Evolutionary conservation across 2,329 filamentous ascomycete species (phyloP).

Genomic region (Balansia obtecta): DNA sequence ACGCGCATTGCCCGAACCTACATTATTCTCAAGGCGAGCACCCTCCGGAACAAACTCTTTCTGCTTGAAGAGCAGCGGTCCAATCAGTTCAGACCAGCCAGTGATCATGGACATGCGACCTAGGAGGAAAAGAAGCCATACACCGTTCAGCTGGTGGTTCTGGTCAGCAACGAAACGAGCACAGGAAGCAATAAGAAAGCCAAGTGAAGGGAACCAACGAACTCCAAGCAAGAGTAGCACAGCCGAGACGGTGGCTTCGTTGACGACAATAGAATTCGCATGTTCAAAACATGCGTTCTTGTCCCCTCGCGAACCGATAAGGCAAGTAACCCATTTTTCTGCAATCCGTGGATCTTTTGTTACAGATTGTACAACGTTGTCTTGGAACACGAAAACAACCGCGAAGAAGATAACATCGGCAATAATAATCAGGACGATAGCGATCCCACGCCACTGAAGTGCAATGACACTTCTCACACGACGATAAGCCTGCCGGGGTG

Average conservation of each 20-base stretch:
- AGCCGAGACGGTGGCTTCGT: conserved; percentile 64
- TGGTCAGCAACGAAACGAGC: conserved; percentile 13
- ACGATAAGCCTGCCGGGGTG: conserved; percentile 76
- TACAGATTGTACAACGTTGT: conserved; percentile 53
- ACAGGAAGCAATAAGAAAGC: not conserved
- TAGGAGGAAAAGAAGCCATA: conserved; percentile 75
- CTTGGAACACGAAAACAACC: conserved; percentile 78
- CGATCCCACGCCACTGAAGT: conserved; percentile 89
- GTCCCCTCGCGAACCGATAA: conserved; percentile 41
- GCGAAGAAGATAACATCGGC: conserved; percentile 90
- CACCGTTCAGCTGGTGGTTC: conserved; percentile 53
- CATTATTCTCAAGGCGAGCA: conserved; percentile 49
- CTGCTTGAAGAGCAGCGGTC: conserved; percentile 29
- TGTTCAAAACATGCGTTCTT: conserved; percentile 53
- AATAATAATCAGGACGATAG: conserved; percentile 80
- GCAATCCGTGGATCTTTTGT: conserved; percentile 42
- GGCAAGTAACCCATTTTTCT: conserved; percentile 57
- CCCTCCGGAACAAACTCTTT: conserved; percentile 86
- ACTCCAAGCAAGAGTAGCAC: conserved; percentile 74
- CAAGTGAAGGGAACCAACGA: not conserved
- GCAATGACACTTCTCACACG: conserved; percentile 76
- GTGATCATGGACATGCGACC: conserved; percentile 73
- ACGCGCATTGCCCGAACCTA: conserved; percentile 37
- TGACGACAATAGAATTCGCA: conserved; percentile 53
- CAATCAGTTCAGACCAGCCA: conserved; percentile 64